Evolutionary conservation across 208 protist species (phyloP).

Genomic region (Cochliopodium minus): DNA sequence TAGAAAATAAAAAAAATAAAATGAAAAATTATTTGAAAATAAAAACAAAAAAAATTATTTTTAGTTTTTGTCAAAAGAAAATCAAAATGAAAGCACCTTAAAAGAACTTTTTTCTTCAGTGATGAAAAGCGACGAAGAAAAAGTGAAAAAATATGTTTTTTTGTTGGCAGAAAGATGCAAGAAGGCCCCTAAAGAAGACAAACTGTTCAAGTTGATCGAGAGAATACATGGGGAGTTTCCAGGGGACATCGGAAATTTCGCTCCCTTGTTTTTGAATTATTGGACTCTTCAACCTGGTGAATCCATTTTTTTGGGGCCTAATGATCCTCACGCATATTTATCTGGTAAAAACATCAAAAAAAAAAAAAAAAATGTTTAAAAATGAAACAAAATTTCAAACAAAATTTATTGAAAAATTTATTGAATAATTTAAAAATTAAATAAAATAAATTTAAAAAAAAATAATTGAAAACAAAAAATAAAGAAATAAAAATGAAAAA

Average conservation of each 20-base stretch:
- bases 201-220: not conserved
- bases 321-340: conserved; percentile 91
- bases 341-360: no score
- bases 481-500: no score
- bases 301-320: conserved; percentile 79
- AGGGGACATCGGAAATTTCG: conserved; percentile 86
- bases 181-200: not conserved
- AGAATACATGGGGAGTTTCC: conserved; percentile 55
- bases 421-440: no score
- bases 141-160: not conserved
- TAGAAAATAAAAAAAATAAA: no score
- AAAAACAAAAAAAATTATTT: no score
- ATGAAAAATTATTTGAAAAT: no score
- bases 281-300: conserved; percentile 69
- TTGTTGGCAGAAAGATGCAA: not conserved
- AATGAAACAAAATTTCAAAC: no score
- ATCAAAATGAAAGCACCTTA: not conserved
- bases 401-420: no score
- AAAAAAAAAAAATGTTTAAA: no score
- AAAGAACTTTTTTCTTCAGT: not conserved
- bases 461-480: no score
- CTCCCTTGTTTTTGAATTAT: conserved; percentile 89
- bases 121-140: not conserved
- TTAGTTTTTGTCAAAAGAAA: not conserved
- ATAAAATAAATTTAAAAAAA: no score